Base-by-base conservation (phyloP, 73 alveolate species). In the Paramecium bursaria region DNA sequence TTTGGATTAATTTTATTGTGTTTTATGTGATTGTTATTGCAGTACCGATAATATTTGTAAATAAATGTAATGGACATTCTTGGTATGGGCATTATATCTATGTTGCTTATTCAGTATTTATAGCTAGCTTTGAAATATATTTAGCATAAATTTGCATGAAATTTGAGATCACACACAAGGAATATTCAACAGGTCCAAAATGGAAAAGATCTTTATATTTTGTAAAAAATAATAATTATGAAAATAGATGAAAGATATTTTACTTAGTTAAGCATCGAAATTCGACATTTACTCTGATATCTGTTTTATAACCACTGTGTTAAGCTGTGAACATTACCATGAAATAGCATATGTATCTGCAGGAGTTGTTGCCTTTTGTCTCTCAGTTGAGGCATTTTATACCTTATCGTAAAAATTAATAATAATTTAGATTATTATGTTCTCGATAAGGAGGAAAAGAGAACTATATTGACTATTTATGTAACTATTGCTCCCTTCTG, bases 71-170 rank as follows among this genome's bases (percentile, higher is more conserved):
- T 39, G 82, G 82, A 15, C 82, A 67, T 67, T 42, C 33, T 19
- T 67, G 82, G 82, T 39, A 53, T 21, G 82, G 82, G 21, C 82
- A 67, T 67, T 67, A 39, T 42, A 67, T 67, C 26, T 67, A 35
- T 67, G 82, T 57, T 25, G 49, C 49, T 7, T 7, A 7, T 39
- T 39, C 49, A 7, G 33, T 67, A 21, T 23, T 35, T 19, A 47
- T 67, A 25, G 27, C 51, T 15, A 7, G 27, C 11, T 57, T 57
- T 4, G 82, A 67, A 67, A 13, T 67, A 2, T 25, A 1, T 39
- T 67, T 67, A 11, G 53, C 82, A 3, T 11, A 42, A 21, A 67
- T 47, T 9, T 67, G 82, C 11, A 31, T 33, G 4, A 26, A 31
- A 15, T 46, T 39, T 0, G 15, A 67, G 21, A 67, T 67, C 19